Percentiles rank a stretch among this genome's conserved stretches.
Conservation (phyloP, 164 flowering plant genomes). For the Tetracentron sinense region DNA sequence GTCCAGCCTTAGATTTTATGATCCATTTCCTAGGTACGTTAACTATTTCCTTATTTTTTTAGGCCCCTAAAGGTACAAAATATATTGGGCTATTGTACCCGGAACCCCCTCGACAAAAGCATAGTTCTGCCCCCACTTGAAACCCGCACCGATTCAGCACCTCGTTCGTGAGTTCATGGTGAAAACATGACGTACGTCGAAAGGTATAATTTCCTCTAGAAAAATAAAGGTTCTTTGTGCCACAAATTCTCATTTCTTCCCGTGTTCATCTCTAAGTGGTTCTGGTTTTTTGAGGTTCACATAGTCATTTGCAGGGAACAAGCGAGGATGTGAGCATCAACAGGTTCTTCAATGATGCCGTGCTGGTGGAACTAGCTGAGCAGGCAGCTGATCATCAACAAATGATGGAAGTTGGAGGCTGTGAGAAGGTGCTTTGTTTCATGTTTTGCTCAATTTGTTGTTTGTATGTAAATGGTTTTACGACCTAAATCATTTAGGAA, state of each 20-base stretch:
- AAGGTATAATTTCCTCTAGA: conserved; percentile 66
- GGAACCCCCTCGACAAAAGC: conserved; percentile 93
- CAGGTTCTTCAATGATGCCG: conserved; percentile 96
- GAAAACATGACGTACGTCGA: conserved; percentile 89
- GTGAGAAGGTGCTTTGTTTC: no score
- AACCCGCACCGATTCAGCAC: conserved; percentile 97
- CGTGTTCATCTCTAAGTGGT: no score
- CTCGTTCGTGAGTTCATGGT: conserved; percentile 99
- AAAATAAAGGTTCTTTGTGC: background rate
- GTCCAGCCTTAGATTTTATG: no score
- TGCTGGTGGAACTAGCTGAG: conserved; percentile 89
- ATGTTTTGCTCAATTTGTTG: no score
- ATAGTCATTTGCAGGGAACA: conserved; percentile 71
- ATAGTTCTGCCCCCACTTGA: conserved; percentile 90
- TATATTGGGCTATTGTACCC: conserved; percentile 98
- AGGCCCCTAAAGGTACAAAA: no score
- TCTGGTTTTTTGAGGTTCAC: background rate
- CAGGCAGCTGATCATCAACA: conserved; percentile 75
- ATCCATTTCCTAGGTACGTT: no score
- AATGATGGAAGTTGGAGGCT: conserved; percentile 31
- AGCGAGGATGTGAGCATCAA: conserved; percentile 96
- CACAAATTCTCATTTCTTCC: no score
- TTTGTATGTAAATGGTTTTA: no score
- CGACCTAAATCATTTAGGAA: no score
- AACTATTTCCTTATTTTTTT: no score